phyloP scores from a whole-genome alignment of 1,284 basidiomycete genomes.

The Tylopilus sp. region DNA sequence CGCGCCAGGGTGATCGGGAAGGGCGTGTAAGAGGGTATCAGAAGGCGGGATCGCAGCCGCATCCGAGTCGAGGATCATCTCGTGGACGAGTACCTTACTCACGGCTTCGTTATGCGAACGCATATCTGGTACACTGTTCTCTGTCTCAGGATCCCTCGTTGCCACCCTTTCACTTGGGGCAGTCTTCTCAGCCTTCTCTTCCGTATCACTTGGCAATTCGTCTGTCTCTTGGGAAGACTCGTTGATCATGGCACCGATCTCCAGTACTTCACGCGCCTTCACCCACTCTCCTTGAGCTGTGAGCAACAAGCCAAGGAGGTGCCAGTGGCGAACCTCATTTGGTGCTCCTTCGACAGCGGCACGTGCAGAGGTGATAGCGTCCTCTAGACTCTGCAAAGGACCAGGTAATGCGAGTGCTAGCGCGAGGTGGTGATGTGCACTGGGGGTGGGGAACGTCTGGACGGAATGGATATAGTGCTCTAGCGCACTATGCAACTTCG shows the following conservation, averaged over 20 bases:
- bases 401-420: conserved; percentile 74
- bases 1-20: conserved; percentile 61
- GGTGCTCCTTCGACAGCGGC: conserved; percentile 79
- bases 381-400: conserved; percentile 67
- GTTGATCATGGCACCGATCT: conserved; percentile 65
- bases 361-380: conserved; percentile 74
- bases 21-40: conserved; percentile 55
- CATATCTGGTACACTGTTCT: conserved; percentile 17
- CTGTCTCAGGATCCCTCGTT: conserved; percentile 23
- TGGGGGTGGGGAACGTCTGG: conserved; percentile 61
- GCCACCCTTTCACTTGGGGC: conserved; percentile 2
- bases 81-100: conserved; percentile 20
- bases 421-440: conserved; percentile 81
- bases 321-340: conserved; percentile 84
- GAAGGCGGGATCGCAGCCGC: conserved; percentile 54
- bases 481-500: conserved; percentile 66
- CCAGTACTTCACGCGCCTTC: conserved; percentile 79
- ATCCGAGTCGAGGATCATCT: conserved; percentile 48
- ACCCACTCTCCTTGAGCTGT: conserved; percentile 83
- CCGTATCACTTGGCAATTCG: conserved; percentile 29
- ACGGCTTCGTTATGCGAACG: background rate
- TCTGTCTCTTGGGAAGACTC: conserved; percentile 39
- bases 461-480: conserved; percentile 63
- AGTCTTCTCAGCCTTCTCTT: conserved; percentile 30
- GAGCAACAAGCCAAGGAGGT: conserved; percentile 85